A percentile compares a stretch with the other conserved stretches of the same genome.
Conservation (phyloP, 345 rosid species). For the Arabidopsis suecica region DNA sequence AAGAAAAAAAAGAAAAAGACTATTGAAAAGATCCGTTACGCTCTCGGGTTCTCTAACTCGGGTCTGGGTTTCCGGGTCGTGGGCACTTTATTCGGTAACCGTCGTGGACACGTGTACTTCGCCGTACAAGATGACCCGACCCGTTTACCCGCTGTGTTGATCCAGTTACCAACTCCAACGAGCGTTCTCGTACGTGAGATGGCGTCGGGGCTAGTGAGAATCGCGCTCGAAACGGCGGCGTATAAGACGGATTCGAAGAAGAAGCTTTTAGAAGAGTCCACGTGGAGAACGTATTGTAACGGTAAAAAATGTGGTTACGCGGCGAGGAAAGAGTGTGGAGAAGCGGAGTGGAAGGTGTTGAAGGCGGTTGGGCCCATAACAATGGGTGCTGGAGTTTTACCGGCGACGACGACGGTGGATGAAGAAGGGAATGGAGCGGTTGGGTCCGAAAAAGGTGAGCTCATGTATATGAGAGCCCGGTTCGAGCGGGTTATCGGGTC, state of each 20-base stretch:
- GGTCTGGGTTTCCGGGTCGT: slow-evolving; percentile 63
- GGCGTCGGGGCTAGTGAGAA: slow-evolving; percentile 91
- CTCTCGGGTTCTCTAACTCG: slow-evolving; percentile 49
- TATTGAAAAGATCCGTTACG: slow-evolving; percentile 66
- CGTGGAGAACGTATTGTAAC: slow-evolving; percentile 89
- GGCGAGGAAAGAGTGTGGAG: slow-evolving; percentile 65
- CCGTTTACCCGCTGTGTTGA: slow-evolving; percentile 63
- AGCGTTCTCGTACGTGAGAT: slow-evolving; percentile 82
- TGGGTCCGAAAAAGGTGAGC: slow-evolving; percentile 72
- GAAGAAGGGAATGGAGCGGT: slow-evolving; percentile 47
- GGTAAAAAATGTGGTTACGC: slow-evolving; percentile 90
- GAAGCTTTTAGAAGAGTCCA: slow-evolving; percentile 68
- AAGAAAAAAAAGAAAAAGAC: slow-evolving; percentile 51
- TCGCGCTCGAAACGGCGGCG: slow-evolving; percentile 59
- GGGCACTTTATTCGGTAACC: slow-evolving; percentile 87
- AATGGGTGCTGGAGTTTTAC: slow-evolving; percentile 98
- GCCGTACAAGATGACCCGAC: slow-evolving; percentile 83
- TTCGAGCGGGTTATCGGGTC: slow-evolving; percentile 94
- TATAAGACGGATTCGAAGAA: slow-evolving; percentile 45
- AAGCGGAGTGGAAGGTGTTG: slow-evolving; percentile 69
- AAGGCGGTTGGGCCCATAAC: slow-evolving; percentile 81
- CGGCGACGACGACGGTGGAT: slow-evolving; percentile 37
- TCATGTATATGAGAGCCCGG: slow-evolving; percentile 96
- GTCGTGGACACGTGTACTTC: slow-evolving; percentile 86
- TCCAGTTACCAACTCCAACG: slow-evolving; percentile 83